These are phyloP conservation scores for Hericium rajendrae DNA, from an alignment of 768 basidiomycete genomes.

Conservation along the genomic window DNA sequence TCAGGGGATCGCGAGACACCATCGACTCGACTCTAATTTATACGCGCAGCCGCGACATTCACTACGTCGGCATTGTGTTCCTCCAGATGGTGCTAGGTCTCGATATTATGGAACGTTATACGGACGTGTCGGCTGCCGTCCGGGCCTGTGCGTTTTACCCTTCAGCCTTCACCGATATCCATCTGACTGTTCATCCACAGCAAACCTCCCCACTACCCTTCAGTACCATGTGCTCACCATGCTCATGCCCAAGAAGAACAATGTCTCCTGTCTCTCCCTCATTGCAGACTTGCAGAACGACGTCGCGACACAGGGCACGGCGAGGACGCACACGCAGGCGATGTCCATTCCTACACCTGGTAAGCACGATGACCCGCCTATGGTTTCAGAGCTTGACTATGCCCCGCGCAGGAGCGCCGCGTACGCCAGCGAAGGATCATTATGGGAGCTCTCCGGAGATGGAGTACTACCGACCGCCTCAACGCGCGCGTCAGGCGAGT, in stretches of 20 bases:
- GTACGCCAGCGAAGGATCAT: constrained; percentile 36
- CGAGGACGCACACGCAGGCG: too few relatives aligned
- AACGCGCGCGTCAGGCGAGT: constrained; percentile 44
- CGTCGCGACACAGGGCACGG: too few relatives aligned
- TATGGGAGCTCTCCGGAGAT: constrained; percentile 51
- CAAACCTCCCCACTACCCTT: constrained; percentile 41
- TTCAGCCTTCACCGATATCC: neutral
- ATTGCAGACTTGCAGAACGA: constrained; percentile 37
- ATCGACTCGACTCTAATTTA: constrained; percentile 74
- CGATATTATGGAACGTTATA: constrained; percentile 45
- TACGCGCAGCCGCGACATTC: constrained; percentile 72
- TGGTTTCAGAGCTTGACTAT: too few relatives aligned
- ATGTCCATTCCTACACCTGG: too few relatives aligned
- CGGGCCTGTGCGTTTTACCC: constrained; percentile 36
- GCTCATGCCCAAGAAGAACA: constrained; percentile 48
- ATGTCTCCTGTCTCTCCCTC: constrained; percentile 45
- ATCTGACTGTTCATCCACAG: constrained; percentile 21
- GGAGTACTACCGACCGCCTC: constrained; percentile 46
- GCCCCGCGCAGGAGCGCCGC: constrained; percentile 15
- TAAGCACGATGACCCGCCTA: too few relatives aligned
- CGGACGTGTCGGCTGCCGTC: constrained; percentile 48
- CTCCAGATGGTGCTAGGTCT: constrained; percentile 82
- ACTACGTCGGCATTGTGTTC: constrained; percentile 68
- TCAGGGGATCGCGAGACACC: constrained; percentile 70
- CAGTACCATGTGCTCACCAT: constrained; percentile 47